Evolutionary conservation across 495 filamentous ascomycete species (phyloP), one percentile per base, ranked within the genome.

Genomic region (Chaetomium cochliodes): DNA sequence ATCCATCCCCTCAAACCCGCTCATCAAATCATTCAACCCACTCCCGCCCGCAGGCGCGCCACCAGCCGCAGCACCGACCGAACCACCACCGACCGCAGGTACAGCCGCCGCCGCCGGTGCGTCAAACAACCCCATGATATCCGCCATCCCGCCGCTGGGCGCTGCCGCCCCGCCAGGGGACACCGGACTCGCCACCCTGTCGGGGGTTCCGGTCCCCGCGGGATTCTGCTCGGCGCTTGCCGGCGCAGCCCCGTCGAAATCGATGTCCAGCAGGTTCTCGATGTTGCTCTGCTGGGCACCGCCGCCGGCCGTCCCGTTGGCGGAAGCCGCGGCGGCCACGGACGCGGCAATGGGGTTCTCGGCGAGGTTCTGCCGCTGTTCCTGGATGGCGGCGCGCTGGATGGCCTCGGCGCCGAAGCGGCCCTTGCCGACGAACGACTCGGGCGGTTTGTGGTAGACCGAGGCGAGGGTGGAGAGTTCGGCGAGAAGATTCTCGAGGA

Each of bases 371-470:
- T 97, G 86, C 63, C 90, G 84, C 82, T 96, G 91, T 80, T 96
- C 93, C 83, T 96, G 93, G 68, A 98, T 98, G 64, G 94, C 94
- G 47, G 93, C 92, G 69, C 89, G 88, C 77, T 98, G 94, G 70
- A 98, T 92, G 58, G 91, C 93, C 72, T 97, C 93, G 47, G 93
- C 92, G 58, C 93, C 93, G 69, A 91, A 96, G 30, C 93, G 87
- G 63, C 94, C 94, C 72, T 96, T 91, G 69, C 94, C 96, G 62
- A 98, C 88, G 79, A 98, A 98, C 6, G 92, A 92, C 79, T 94
- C 92, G 44, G 94, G 92, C 18, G 93, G 93, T 78, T 97, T 98
- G 83, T 98, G 94, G 78, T 98, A 98, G n/a, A 98, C 94, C 15
- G 93, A 97, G 2, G 94, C 92, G 23, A 98, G 86, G 15, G 96